Base-by-base conservation (phyloP, 129 eudicot species). In the Escallonia rubra region DNA sequence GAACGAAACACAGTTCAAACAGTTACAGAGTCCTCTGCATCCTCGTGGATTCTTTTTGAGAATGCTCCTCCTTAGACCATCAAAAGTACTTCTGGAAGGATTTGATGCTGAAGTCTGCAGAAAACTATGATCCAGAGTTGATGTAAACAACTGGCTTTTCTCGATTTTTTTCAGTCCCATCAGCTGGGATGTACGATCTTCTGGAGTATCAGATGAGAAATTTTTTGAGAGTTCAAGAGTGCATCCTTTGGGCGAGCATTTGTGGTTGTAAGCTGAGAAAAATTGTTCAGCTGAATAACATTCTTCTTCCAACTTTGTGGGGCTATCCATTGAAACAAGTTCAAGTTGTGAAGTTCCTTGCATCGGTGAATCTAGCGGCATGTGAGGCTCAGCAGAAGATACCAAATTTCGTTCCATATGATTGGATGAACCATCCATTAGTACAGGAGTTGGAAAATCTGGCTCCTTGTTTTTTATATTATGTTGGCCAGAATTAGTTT, bases 11-110 rank as follows among this genome's bases (percentile, higher is more conserved):
- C 95, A 90, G 8, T 82, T 78, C 72, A 90, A 64, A 79, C 97
- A 90, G 57, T 70, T 75, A 71, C 96, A 90, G 41, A 77, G 66
- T 73, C 96, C 96, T 76, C 94, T 79, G 79, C 96, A 89, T 16
- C 96, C 88, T 65, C 81, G 46, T 59, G 88, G 46, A 59, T 66
- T 72, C 41, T 16, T 61, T 12, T 41, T 41, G 4, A 62, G 40
- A 42, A 62, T 43, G n/a, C 52, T 90, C 49, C 63, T 83, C 53
- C 61, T 63, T 53, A 45, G 53, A 57, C 63, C 68, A 41, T 69
- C 77, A 9, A 38, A 56, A 53, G 57, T 63, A 43, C 48, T 52
- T 64, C 47, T 63, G 10, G 71, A 53, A 64, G 70, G 15, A 46
- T 43, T 70, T 61, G 52, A n/a, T 13, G 59, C 72, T 69, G 55